Base-by-base conservation (phyloP, 345 rosid genomes). In the Hibiscus trionum region DNA sequence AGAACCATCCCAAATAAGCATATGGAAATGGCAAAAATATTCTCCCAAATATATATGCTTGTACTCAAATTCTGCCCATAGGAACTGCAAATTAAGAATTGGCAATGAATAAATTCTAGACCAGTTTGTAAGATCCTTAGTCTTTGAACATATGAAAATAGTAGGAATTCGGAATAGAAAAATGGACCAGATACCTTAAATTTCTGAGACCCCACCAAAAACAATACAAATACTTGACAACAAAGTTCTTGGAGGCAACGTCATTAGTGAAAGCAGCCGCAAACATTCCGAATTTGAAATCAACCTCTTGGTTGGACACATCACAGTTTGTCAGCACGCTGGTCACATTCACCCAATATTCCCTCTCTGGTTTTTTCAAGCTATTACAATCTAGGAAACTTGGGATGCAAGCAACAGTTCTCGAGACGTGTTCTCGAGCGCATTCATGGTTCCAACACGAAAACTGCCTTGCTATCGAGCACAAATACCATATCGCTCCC, bases 21-120 rank as follows among this genome's bases (percentile, higher is more conserved):
- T 44, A 84, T 87, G 52, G 86, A 71, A 50, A 92, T 86, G 75
- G 92, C 87, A 71, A 91, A 90, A 15, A 90, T 0, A 11, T 88
- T 94, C 81, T 94, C 97, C 27, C 95, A 93, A 6, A 86, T 73
- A 57, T 85, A 90, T 19, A 82, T 81, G 35, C 86, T 95, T 11
- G 97, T 95, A 69, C 81, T 84, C 82, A 91, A 76, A 77, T 82
- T 90, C 81, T 89, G 97, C 55, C 89, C 99, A 74, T 90, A 92
- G 35, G 97, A 92, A 71, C 97, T 91, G 83, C 77, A 73, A 16
- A 72, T 50, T 50, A 50, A 50, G 55, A 50, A 15, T 15, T 12
- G 15, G 17, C 55, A 50, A 50, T 50, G 55, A 50, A 50, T 37
- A 37, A 37, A 7, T 37, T 37, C 42, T 37, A 37, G 42, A 37